Base-by-base conservation (phyloP, 495 filamentous ascomycete species). In the Usnea hakonensis region DNA sequence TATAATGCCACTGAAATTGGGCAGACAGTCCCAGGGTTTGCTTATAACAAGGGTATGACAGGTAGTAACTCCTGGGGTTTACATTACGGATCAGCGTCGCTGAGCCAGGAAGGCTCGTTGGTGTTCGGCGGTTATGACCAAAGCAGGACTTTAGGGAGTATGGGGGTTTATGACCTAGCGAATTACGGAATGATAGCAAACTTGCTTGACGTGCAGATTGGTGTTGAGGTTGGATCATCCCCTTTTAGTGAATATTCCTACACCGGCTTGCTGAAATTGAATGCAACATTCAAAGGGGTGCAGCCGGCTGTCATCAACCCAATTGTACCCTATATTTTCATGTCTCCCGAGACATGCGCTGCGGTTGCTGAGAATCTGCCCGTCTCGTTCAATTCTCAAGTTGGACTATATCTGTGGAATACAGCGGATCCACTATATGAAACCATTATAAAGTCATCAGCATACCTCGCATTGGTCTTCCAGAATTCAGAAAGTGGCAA, bases 51-150 rank as follows among this genome's bases (percentile, higher is more conserved):
- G 21, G 38, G 59, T 11, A n/a, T 35, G 1, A 78, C 73, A 28
- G 73, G 75, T 0, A 83, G 80, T 1, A 78, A 77, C 50, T 81
- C 80, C 11, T 83, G 74, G 58, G 75, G 77, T 3, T 70, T 85
- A 65, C 82, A 85, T 65, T 77, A 83, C 44, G 81, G 83, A 8
- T 80, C 80, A 8, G 78, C 68, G 5, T 60, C 67, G 14, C 69
- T 71, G 7, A 61, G 62, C 7, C 76, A 80, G 62, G 58, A 71
- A 7, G 79, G 75, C 1, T 81, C 77, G 3, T 67, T 82, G 44
- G 65, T 76, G 32, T 73, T 81, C 52, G 81, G 82, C 8, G 81
- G 81, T 0, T 85, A 80, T 64, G 80, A 84, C 64, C 72, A 77
- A 52, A 76, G 69, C 43, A 71, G 79, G 37, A 62, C 77, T 21